Conservation (phyloP, 1,139 yeast genomes). For the Entelexis paramagnoliae region DNA sequence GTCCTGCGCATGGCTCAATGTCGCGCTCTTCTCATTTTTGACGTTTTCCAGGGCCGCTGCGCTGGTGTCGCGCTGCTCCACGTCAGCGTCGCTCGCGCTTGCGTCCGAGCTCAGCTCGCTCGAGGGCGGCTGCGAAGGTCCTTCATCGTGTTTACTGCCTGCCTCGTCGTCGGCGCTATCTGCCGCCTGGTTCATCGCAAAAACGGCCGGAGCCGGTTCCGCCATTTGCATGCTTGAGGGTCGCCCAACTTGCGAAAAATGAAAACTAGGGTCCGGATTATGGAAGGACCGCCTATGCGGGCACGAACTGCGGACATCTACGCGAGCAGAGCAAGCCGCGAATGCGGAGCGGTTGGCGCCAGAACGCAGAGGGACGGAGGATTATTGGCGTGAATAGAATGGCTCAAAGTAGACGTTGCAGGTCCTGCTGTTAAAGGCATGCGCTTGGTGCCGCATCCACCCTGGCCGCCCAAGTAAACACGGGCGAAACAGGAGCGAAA, state of each 20-base stretch:
- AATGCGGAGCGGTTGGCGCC: no score
- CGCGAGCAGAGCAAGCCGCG: not conserved
- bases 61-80: not conserved
- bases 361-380: no score
- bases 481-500: no score
- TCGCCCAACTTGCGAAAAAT: conserved; percentile 3
- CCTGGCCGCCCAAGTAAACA: no score
- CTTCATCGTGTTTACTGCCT: not conserved
- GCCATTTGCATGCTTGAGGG: conserved; percentile 5
- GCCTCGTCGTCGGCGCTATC: not conserved
- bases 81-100: not conserved
- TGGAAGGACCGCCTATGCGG: conserved; percentile 7
- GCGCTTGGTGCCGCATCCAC: no score
- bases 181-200: not conserved
- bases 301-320: not conserved
- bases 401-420: no score
- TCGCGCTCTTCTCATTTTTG: no score
- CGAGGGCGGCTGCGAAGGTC: not conserved
- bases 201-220: conserved; percentile 8
- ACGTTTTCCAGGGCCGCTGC: no score
- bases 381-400: no score
- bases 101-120: not conserved
- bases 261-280: conserved; percentile 10
- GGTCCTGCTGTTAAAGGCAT: no score
- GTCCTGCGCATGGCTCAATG: not conserved